Conservation (phyloP, 2,329 filamentous ascomycete species). For the Pseudocercospora fuligena region DNA sequence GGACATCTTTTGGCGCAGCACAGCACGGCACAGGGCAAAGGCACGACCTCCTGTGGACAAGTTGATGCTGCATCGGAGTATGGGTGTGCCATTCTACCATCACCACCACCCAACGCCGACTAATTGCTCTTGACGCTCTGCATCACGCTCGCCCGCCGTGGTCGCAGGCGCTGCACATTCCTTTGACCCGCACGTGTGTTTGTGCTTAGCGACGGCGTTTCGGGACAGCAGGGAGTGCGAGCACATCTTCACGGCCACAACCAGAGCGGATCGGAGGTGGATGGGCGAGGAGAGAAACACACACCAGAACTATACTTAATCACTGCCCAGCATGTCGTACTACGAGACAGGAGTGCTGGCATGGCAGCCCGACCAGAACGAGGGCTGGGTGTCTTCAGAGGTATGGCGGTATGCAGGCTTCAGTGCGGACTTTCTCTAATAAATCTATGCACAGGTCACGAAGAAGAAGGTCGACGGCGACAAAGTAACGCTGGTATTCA, state of each 20-base stretch:
- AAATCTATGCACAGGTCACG: slow-evolving; percentile 58
- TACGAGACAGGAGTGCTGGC: slow-evolving; percentile 97
- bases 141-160: neutral
- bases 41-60: neutral
- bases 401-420: neutral
- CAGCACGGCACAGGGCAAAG: neutral
- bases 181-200: slow-evolving; percentile 7
- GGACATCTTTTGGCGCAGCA: neutral
- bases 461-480: slow-evolving; percentile 82
- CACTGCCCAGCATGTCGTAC: slow-evolving; percentile 71
- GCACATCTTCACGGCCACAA: neutral
- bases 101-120: neutral
- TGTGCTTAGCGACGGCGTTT: slow-evolving; percentile 15
- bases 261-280: neutral
- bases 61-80: neutral
- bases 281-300: slow-evolving; percentile 9
- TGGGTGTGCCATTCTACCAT: slow-evolving; percentile 6
- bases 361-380: slow-evolving; percentile 94
- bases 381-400: slow-evolving; percentile 98
- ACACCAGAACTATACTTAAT: neutral
- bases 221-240: neutral
- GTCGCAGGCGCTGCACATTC: slow-evolving; percentile 10
- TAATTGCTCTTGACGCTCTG: neutral
- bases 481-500: slow-evolving; percentile 86
- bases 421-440: neutral